Percentiles rank a stretch among this genome's conserved stretches.
phyloP scores from a whole-genome alignment of 1,284 basidiomycete species.

The Ceratobasidium theobromae region DNA sequence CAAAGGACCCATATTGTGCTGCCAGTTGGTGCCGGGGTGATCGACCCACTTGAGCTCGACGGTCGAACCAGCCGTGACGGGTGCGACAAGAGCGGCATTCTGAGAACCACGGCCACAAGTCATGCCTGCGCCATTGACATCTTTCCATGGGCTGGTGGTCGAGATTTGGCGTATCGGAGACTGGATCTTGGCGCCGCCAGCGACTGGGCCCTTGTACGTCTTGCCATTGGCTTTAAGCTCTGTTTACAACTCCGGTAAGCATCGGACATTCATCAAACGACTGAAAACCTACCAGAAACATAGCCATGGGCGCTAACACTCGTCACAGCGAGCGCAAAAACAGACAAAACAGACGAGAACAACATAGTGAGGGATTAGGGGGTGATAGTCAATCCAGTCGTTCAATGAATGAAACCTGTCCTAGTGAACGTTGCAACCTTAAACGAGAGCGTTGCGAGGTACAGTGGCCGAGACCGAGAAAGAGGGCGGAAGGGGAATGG shows the following conservation, averaged over 20 bases:
- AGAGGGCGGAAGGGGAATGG: neutral
- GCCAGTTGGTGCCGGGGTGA: conserved; percentile 57
- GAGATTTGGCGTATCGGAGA: conserved; percentile 64
- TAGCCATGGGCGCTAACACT: conserved; percentile 20
- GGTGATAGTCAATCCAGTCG: neutral
- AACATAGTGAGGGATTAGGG: conserved; percentile 8
- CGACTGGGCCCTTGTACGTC: conserved; percentile 53
- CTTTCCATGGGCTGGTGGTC: conserved; percentile 61
- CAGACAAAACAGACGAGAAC: conserved; percentile 23
- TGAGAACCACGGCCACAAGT: conserved; percentile 65
- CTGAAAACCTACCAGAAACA: neutral
- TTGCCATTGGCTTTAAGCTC: conserved; percentile 57
- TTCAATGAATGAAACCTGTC: conserved; percentile 11
- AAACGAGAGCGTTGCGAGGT: conserved; percentile 27
- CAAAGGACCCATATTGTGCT: conserved; percentile 68
- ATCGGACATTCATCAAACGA: neutral
- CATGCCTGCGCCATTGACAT: conserved; percentile 56
- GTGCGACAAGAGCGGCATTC: conserved; percentile 54
- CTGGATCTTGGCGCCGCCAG: conserved; percentile 42
- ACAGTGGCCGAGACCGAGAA: neutral
- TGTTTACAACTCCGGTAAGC: neutral
- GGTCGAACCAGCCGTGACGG: conserved; percentile 63
- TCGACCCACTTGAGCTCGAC: conserved; percentile 62
- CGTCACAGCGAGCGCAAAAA: conserved; percentile 6
- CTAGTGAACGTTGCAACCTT: conserved; percentile 29